Evolutionary conservation across 495 filamentous ascomycete species (phyloP).

Genomic region (Xylaria longipes): DNA sequence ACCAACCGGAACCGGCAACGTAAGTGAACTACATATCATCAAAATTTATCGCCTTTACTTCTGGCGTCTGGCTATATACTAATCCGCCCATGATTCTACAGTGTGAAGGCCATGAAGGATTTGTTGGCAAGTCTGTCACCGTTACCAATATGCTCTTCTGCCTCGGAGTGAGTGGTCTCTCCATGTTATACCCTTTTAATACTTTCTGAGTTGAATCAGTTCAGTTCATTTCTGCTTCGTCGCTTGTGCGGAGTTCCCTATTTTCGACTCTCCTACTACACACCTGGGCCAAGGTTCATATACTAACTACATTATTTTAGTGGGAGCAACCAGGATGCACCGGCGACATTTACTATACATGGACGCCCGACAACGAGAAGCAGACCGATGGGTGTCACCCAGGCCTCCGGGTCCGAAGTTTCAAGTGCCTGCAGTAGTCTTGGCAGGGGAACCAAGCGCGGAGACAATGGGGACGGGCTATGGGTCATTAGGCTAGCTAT

Average conservation of each 20-base stretch:
- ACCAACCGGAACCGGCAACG: neutral
- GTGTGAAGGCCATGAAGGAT: neutral
- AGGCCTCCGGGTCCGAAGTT: neutral
- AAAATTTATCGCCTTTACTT: neutral
- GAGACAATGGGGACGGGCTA: neutral
- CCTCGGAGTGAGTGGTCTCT: neutral
- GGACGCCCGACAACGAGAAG: neutral
- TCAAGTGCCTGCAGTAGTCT: neutral
- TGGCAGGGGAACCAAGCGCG: neutral
- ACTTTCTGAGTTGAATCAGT: neutral
- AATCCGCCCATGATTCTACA: neutral
- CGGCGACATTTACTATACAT: neutral
- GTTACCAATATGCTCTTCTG: slow-evolving; percentile 10
- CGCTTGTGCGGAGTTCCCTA: neutral
- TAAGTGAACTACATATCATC: neutral
- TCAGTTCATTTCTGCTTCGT: neutral
- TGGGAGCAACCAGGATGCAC: neutral
- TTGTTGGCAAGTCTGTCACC: slow-evolving; percentile 8
- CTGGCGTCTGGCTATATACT: neutral
- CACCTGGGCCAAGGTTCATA: neutral
- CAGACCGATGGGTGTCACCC: neutral
- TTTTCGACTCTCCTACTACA: neutral
- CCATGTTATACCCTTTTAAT: neutral
- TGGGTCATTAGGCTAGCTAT: neutral
- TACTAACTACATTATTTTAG: neutral